Base-by-base conservation (phyloP, 306 rosid species). In the Albizia julibrissin region DNA sequence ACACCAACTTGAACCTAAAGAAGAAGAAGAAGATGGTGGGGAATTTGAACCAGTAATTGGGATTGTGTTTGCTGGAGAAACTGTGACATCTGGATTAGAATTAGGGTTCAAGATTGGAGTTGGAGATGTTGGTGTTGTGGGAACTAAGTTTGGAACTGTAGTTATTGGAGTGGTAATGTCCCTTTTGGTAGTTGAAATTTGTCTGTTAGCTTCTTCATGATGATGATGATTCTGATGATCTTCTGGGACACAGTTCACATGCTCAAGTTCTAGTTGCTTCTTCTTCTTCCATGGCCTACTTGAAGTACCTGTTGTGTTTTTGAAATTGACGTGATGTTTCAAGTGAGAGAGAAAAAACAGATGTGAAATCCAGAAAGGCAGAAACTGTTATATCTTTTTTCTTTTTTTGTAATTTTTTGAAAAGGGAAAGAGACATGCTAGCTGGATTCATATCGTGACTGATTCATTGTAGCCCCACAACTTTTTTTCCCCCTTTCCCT, bases 161-260 rank as follows among this genome's bases (percentile, higher is more conserved):
- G 96, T 84, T 54, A 93, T 91, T 43, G 97, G 97, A 77, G 96
- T 93, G 29, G 96, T 91, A 58, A 93, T 91, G 77, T 93, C 98
- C 58, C 59, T 90, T 72, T 90, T 74, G 69, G 88, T 78, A 31
- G 87, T 85, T 27, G 87, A 88, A 71, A 87, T 81, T 85, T 75
- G 54, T n/a, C 6, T 42, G 8, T 5, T 12, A 22, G 56, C 34
- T 22, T 68, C 27, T 14, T n/a, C 24, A 52, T 52, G 29, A n/a
- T 56, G 21, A 47, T 15, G 21, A 54, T 54, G 26, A 67, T 87
- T 82, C 78, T 82, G 64, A 31, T 85, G 64, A 31, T 85, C 86
- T 81, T 11, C 33, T 76, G 34, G 80, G 78, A 74, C 89, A 83
- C 83, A 87, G 80, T 83, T 88, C 72, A 79, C 79, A 58, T 88